Evolutionary conservation across 2,329 filamentous ascomycete species (phyloP), one percentile per base, ranked within the genome.

Genomic region (Tympanopsis confertula): DNA sequence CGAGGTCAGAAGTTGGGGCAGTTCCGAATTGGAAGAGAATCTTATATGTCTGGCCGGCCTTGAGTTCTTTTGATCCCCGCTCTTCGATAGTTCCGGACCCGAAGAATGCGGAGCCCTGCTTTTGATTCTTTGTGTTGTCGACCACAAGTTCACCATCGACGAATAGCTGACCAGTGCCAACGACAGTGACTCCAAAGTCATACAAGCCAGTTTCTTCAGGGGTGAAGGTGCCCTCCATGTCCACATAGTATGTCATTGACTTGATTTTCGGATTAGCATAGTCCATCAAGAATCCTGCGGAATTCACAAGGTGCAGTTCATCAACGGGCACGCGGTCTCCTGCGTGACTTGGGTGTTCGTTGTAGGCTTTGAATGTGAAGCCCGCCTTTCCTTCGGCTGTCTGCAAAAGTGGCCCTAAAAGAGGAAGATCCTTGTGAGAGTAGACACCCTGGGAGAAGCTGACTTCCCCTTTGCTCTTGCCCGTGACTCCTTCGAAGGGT

Each of bases 151-250:
- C 59, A 41, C 62, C 75, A 44, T 83, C 71, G 39, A 82, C 66
- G 45, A 69, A 78, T 10, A 82, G 62, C 45, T 72, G 74, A n/a
- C 75, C 78, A 1, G 74, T 78, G 19, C 79, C 79, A 32, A 69
- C 70, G 5, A 82, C 78, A 4, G 74, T 72, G 19, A 81, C 61
- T n/a, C 77, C 72, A 39, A 84, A 71, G 48, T 82, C 75, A 52
- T 76, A 82, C 1, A 66, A 59, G 29, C 67, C 67, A 44, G 74
- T 71, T 43, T 77, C 69, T 3, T 78, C 70, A 1, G 77, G 69
- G 2, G 71, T 69, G 36, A 78, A 66, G 4, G 61, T 66, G 17
- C 74, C 74, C 45, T 81, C 75, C 45, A 80, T 64, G 37, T 77
- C 70, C 20, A 70, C 71, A 40, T 74, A 80, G 65, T 69, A 80